phyloP scores from a whole-genome alignment of 2,329 filamentous ascomycete genomes.

The Decorospora gaudefroyi region DNA sequence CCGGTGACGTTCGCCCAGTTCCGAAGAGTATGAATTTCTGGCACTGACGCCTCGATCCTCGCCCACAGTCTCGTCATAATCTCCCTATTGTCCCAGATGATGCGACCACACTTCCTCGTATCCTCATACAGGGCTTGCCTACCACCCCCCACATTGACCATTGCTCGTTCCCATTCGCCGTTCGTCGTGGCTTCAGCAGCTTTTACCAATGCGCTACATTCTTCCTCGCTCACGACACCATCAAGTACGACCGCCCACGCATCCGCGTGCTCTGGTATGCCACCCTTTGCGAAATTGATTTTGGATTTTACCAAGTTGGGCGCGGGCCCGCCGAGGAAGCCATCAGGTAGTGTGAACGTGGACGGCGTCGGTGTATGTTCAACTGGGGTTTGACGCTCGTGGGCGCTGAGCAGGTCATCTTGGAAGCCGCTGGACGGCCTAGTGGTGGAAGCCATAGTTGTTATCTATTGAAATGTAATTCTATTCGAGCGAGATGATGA shows the following conservation, averaged over 20 bases:
- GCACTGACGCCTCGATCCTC: slow-evolving; percentile 56
- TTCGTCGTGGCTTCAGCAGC: slow-evolving; percentile 39
- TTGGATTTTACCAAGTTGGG: slow-evolving; percentile 53
- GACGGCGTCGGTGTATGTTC: slow-evolving; percentile 6
- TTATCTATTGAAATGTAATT: background rate
- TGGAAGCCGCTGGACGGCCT: background rate
- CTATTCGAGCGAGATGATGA: background rate
- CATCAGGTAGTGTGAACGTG: slow-evolving; percentile 50
- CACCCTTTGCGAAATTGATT: slow-evolving; percentile 58
- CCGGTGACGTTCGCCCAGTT: slow-evolving; percentile 51
- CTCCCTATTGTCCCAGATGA: slow-evolving; percentile 71
- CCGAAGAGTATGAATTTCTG: slow-evolving; percentile 54
- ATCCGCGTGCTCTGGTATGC: slow-evolving; percentile 59
- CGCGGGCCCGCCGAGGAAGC: slow-evolving; percentile 56
- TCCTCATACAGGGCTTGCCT: slow-evolving; percentile 61
- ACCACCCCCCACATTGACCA: slow-evolving; percentile 68
- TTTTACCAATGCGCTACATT: slow-evolving; percentile 57
- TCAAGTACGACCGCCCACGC: slow-evolving; percentile 67
- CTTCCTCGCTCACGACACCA: slow-evolving; percentile 63
- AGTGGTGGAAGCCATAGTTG: slow-evolving; percentile 5
- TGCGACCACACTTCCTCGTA: slow-evolving; percentile 72
- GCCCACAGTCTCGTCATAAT: slow-evolving; percentile 67
- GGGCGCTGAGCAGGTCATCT: background rate
- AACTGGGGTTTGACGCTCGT: background rate
- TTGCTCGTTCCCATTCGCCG: slow-evolving; percentile 66